Evolutionary conservation across 441 rosid genomes (phyloP), one percentile per base, ranked within the genome.

Genomic region (Brassica balearica): DNA sequence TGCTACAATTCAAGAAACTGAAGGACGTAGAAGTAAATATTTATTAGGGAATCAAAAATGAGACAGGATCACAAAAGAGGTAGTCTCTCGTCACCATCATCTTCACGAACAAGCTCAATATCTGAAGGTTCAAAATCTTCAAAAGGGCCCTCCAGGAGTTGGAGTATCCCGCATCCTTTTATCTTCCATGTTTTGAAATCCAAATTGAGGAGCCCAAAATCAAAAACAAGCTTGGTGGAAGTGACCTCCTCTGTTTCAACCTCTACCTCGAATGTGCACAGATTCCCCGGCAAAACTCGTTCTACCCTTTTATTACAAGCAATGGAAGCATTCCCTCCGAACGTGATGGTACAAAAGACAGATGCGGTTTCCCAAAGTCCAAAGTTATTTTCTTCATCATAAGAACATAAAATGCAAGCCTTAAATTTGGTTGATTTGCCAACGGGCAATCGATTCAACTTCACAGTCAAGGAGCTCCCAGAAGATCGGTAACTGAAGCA

Each of bases 401-500:
- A 7, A 55, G 25, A 23, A 55, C 4, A n/a, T 27, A 62, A 0
- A 59, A 68, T 12, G 71, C 71, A 68, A 12, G 38, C 71, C 34
- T 46, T 68, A 20, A 67, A 67, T 43, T 12, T 67, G 6, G 22
- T 10, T 19, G 34, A 3, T 23, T 25, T 11, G 3, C 34, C 3
- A 61, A 12, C 36, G 27, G 3, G 23, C 27, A 2, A 6, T 12
- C n/a, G 6, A 3, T 46, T 68, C 22, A 68, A 43, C 3, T 46
- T 22, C 71, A 22, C 38, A 12, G 36, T 43, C 8, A 46, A 0
- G 27, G 20, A 43, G 6, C 36, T 1, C 27, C 59, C 59, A 46
- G 6, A 2, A 68, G 71, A 11, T 46, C 59, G 58, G 59, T 43
- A 43, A 20, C 6, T 22, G 59, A 68, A 68, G 71, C 27, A 68